Base-by-base conservation (phyloP, 306 rosid genomes). In the Benincasa hispida region DNA sequence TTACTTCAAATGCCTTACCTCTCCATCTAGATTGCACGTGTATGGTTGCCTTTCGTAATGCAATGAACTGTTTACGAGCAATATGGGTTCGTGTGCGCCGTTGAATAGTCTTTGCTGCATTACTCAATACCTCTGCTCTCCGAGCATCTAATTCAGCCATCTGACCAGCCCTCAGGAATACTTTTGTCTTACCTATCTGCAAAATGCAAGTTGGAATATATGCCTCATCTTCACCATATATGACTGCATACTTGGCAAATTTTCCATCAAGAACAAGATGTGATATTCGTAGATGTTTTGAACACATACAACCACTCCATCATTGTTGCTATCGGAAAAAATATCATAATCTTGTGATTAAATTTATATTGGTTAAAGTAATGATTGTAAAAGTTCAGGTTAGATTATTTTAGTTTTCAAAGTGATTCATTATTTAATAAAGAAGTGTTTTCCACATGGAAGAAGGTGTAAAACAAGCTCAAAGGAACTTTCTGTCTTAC, bases 151-250 rank as follows among this genome's bases (percentile, higher is more conserved):
- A 79, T 80, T 95, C 99, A 42, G 99, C 99, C 99, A 95, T 95
- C 88, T 95, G 99, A 81, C 99, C 99, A 47, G 99, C 99, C 82
- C 99, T 90, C 30, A 95, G 87, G 87, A 95, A 95, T 61, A 95
- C 80, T 86, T 95, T 95, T 79, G 99, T 92, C 87, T 87, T 87
- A 74, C 99, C 99, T 81, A 95, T 89, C 99, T 95, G 84, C 87
- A 84, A 82, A 56, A 82, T 50, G 70, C 35, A 59, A 72, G 85
- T 72, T 42, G 51, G 81, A 75, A 79, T 58, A 81, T 77, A 74
- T 73, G 56, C 42, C 75, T 81, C 67, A 53, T 48, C 24, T 66
- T 59, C 78, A 78, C 61, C 77, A 76, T 39, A 80, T 55, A 69
- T 34, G 45, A 42, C 50, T 60, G 76, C 65, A 63, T 79, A 66